These are phyloP conservation scores for Limnanthes douglasii DNA, from an alignment of 345 rosid genomes.

Conservation along the genomic window DNA sequence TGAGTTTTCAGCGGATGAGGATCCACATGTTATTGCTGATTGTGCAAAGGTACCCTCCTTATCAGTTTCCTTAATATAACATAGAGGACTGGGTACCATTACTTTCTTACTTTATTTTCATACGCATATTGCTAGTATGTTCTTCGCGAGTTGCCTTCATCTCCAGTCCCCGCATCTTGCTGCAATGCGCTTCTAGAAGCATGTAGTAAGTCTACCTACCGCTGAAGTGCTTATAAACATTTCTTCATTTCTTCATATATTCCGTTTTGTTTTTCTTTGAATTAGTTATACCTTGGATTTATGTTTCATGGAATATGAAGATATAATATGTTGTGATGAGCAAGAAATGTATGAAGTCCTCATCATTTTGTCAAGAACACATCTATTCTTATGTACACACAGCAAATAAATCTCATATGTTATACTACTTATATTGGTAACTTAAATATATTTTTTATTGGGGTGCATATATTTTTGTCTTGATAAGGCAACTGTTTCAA, in stretches of 20 bases:
- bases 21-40: constrained; percentile 87
- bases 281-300: neutral
- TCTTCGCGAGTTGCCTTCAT: constrained; percentile 90
- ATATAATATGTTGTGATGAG: too few species aligned
- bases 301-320: constrained; percentile 1
- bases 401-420: too few species aligned
- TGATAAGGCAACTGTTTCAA: too few species aligned
- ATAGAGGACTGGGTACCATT: too few species aligned
- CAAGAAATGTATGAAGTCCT: too few species aligned
- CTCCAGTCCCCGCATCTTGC: constrained; percentile 98
- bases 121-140: constrained; percentile 44
- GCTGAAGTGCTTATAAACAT: constrained; percentile 4
- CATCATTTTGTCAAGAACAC: too few species aligned
- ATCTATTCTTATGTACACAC: too few species aligned
- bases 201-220: constrained; percentile 61
- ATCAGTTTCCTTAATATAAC: too few species aligned
- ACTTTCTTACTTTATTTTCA: constrained; percentile 10
- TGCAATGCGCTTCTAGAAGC: constrained; percentile 92
- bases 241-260: constrained; percentile 9
- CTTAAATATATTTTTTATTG: too few species aligned
- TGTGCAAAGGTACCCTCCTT: constrained; percentile 63
- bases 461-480: too few species aligned
- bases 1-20: constrained; percentile 59
- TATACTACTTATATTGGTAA: too few species aligned
- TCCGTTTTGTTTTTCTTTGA: neutral